phyloP scores from a whole-genome alignment of 176 grass and related monocot genomes.

The Hordeum vulgare region MorexV3_pseudomolecules_assembly NC_058518.1:444616593-444617092 shows the following conservation, averaged over 20 bases:
- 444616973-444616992: conserved; percentile 91
- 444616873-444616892: neutral
- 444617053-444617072: neutral
- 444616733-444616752: neutral
- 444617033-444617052: neutral
- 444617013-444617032: conserved; percentile 9
- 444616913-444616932: conserved; percentile 10
- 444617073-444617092: neutral
- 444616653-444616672: conserved; percentile 85
- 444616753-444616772: neutral
- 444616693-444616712: conserved; percentile 74
- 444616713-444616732: conserved; percentile 49
- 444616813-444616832: conserved; percentile 10
- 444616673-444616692: conserved; percentile 82
- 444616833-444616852: conserved; percentile 25
- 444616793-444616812: neutral
- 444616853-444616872: conserved; percentile 40
- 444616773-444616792: neutral
- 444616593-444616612: conserved; percentile 94
- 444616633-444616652: conserved; percentile 94
- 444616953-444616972: conserved; percentile 29
- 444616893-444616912: neutral
- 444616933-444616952: conserved; percentile 81
- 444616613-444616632: conserved; percentile 93
- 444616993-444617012: conserved; percentile 45